Evolutionary conservation across 345 rosid species (phyloP).

Genomic region (Moricandia moricandioides): DNA sequence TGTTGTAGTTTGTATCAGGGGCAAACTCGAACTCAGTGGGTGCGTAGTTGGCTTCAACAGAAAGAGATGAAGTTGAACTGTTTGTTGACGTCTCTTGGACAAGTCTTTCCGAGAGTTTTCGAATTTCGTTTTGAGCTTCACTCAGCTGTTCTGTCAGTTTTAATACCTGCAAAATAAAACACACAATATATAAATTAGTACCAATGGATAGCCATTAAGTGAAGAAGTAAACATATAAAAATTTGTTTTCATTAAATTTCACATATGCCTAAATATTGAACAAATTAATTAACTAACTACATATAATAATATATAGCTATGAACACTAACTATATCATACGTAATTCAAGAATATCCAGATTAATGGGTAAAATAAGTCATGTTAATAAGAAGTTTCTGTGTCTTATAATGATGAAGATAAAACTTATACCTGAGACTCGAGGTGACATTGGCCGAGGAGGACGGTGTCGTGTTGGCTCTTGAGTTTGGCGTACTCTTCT

Average conservation of each 20-base stretch:
- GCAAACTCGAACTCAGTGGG: constrained; percentile 48
- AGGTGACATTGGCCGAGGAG: constrained; percentile 62
- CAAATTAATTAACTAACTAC: neutral
- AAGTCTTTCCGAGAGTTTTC: constrained; percentile 39
- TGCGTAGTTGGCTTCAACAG: constrained; percentile 46
- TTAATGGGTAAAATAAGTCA: neutral
- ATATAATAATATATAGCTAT: neutral
- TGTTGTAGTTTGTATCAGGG: constrained; percentile 43
- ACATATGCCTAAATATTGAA: neutral
- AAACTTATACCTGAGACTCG: constrained; percentile 62
- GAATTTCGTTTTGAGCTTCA: constrained; percentile 55
- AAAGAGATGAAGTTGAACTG: constrained; percentile 51
- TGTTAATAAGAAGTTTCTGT: neutral
- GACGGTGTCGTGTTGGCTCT: constrained; percentile 43
- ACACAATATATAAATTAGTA: neutral
- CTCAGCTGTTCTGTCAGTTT: constrained; percentile 49
- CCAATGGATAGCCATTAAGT: neutral
- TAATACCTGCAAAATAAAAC: constrained; percentile 41
- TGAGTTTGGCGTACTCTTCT: constrained; percentile 64
- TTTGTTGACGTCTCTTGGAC: constrained; percentile 44
- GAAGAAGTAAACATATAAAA: neutral
- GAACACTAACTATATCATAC: no score
- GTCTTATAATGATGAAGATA: neutral
- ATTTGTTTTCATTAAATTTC: constrained; percentile 2
- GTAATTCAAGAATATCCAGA: neutral